Conservation (phyloP, 139 green algal species). For the Chlamydomonas sp. region DNA sequence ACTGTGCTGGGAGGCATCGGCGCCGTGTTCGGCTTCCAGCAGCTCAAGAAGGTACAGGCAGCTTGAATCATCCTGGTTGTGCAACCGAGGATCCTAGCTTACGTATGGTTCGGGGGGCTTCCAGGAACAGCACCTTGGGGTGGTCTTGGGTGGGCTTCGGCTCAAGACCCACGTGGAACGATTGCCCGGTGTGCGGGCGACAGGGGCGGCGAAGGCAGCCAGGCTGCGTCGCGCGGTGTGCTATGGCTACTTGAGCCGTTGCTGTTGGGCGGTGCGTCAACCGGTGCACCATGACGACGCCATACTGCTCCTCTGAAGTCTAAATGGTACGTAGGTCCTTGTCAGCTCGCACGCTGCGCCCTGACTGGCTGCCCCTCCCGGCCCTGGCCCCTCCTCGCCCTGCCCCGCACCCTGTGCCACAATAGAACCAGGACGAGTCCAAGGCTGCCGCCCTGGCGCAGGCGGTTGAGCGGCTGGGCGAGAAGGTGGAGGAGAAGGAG, state of each 20-base stretch:
- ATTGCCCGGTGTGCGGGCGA: neutral
- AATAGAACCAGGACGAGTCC: neutral
- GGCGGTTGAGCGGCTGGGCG: slow-evolving; percentile 34
- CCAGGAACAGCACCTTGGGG: neutral
- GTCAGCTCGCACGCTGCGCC: neutral
- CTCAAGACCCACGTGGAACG: neutral
- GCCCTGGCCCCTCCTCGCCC: neutral
- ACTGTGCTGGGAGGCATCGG: slow-evolving; percentile 25
- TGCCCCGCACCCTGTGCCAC: no score
- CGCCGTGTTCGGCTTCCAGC: slow-evolving; percentile 9
- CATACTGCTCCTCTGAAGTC: neutral
- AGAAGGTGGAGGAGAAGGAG: slow-evolving; percentile 34
- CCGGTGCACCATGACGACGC: neutral
- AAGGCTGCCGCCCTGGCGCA: slow-evolving; percentile 16
- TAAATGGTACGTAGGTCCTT: neutral
- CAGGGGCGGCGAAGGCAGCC: neutral
- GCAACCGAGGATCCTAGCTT: neutral
- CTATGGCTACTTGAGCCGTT: neutral
- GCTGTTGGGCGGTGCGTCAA: neutral
- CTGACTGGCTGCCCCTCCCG: neutral
- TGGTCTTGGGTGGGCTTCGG: neutral
- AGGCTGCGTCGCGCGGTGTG: neutral
- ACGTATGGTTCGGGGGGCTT: neutral
- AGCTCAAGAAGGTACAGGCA: slow-evolving; percentile 10
- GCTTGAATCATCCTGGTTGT: neutral